These are phyloP conservation scores for Fusarium sp. DNA, from an alignment of 2,329 filamentous ascomycete genomes.

Conservation along the genomic window DNA sequence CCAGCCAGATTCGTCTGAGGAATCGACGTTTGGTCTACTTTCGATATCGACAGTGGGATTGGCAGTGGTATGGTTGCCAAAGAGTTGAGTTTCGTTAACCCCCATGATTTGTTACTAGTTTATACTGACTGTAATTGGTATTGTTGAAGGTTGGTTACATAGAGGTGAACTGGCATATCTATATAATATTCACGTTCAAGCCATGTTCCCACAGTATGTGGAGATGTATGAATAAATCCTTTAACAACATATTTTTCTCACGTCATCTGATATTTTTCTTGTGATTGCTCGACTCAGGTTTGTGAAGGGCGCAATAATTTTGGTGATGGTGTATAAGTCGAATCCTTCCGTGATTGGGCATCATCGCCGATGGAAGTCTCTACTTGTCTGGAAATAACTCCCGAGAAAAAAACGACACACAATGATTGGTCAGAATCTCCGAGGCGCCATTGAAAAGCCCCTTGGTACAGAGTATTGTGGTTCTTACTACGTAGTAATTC, in stretches of 20 bases:
- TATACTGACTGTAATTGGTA: neutral
- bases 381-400: neutral
- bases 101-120: conserved; percentile 9
- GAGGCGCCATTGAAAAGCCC: neutral
- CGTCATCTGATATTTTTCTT: conserved; percentile 13
- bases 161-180: conserved; percentile 6
- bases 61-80: conserved; percentile 10
- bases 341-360: conserved; percentile 15
- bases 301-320: conserved; percentile 11
- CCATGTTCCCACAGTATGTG: conserved; percentile 21
- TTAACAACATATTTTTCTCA: neutral
- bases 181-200: conserved; percentile 12
- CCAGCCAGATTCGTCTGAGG: conserved; percentile 33
- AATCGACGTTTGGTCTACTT: conserved; percentile 20
- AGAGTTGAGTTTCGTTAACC: conserved; percentile 8
- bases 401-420: neutral
- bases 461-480: too few relatives aligned
- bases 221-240: neutral
- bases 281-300: conserved; percentile 9
- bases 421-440: conserved; percentile 8
- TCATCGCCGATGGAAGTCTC: conserved; percentile 17
- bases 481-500: neutral
- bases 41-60: neutral
- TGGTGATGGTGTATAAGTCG: conserved; percentile 14
- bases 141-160: neutral